Base-by-base conservation (phyloP, 2,329 filamentous ascomycete genomes). In the Pyrenochaeta sp. region DNA sequence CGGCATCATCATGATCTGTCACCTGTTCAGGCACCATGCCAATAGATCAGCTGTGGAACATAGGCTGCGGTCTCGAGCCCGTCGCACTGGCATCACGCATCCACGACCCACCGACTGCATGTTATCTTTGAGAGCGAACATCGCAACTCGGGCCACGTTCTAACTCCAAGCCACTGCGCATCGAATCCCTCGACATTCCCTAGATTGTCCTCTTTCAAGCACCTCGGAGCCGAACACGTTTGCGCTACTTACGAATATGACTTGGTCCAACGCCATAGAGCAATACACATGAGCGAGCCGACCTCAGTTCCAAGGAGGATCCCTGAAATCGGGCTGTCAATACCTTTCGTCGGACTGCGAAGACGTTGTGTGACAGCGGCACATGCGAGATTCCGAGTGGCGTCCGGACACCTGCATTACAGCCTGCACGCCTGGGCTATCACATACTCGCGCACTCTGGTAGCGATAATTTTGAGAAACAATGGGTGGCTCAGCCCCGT, bases 291-390 rank as follows among this genome's bases (percentile, higher is more conserved):
- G 46, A 27, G 6, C 15, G 22, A 28, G 30, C 32, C 9, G 32
- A 37, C 6, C 43, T 19, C 10, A n/a, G 30, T 42, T n/a, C 52
- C 32, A 19, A 28, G 27, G 12, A 27, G 8, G 12, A 44, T n/a
- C 42, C 34, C 28, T 42, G 52, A 32, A 2, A 5, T 46, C 37
- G 24, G 54, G 39, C 32, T 46, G 50, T 54, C 39, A 50, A 19
- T 27, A 30, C 25, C 32, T 40, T 45, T 51, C 43, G 10, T 57
- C 50, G 58, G 42, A 19, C 42, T 27, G 28, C 42, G 25, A 50
- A 32, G 42, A 54, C 40, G 63, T 54, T 50, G 58, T 52, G 50
- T 55, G 51, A 64, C 58, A 54, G 44, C 50, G 48, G 46, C 24
- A 39, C 19, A 61, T 40, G 42, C 58, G 54, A 49, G 51, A 24